Percentiles rank a stretch among this genome's conserved stretches.
phyloP scores from a whole-genome alignment of 768 basidiomycete genomes.

The Tephrocybe sp. region DNA sequence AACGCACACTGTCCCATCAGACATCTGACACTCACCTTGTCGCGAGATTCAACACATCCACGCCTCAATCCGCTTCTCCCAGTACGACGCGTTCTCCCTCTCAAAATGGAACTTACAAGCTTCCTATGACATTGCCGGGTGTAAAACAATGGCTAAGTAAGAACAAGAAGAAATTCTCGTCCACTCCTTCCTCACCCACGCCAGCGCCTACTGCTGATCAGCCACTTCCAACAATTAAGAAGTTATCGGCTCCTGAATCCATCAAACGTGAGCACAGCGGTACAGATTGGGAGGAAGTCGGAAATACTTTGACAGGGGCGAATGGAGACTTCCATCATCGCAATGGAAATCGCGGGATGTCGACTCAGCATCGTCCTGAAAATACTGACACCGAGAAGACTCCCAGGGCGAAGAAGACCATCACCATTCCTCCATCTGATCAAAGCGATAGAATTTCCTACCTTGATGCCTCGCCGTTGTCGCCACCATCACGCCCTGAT shows the following conservation, averaged over 20 bases:
- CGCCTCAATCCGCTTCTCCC: conserved; percentile 46
- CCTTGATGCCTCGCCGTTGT: conserved; percentile 35
- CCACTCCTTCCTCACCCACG: conserved; percentile 31
- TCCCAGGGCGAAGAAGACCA: conserved; percentile 37
- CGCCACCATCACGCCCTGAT: conserved; percentile 50
- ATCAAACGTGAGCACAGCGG: conserved; percentile 61
- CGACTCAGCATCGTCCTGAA: conserved; percentile 19
- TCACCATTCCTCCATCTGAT: conserved; percentile 25
- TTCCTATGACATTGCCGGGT: conserved; percentile 76
- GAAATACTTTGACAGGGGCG: conserved; percentile 49
- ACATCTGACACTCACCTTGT: conserved; percentile 68
- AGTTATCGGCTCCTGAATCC: conserved; percentile 68
- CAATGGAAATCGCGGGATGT: conserved; percentile 9
- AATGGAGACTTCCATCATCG: conserved; percentile 27
- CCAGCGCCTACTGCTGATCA: conserved; percentile 25
- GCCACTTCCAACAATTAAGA: conserved; percentile 47
- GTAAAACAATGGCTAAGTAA: conserved; percentile 80
- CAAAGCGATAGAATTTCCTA: conserved; percentile 22
- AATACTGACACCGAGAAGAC: conserved; percentile 39
- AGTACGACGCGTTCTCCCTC: conserved; percentile 38
- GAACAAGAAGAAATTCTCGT: conserved; percentile 55
- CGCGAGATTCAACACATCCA: conserved; percentile 48
- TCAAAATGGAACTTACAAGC: conserved; percentile 40
- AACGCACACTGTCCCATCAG: conserved; percentile 67
- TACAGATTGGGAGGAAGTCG: conserved; percentile 72